Evolutionary conservation across 345 rosid species (phyloP).

Genomic region (Melaleuca quinquenervia): DNA sequence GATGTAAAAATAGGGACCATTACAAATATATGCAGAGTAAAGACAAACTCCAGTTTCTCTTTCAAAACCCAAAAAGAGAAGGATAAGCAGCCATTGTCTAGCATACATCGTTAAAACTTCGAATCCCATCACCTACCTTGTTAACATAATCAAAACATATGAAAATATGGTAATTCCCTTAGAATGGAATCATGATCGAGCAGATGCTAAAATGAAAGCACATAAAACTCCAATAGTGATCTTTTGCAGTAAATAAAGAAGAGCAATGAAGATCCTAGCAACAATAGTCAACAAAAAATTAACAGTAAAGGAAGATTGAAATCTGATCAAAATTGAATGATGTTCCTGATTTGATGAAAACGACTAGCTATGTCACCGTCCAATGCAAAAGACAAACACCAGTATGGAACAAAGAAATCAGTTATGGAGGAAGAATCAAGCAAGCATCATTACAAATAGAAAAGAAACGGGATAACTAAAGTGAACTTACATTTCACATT

Average conservation of each 20-base stretch:
- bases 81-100: neutral
- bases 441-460: neutral
- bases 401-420: neutral
- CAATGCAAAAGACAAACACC: neutral
- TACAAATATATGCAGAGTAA: neutral
- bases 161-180: neutral
- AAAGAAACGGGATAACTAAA: neutral
- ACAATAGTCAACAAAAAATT: neutral
- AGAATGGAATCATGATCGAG: neutral
- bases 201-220: neutral
- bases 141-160: neutral
- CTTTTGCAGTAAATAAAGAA: neutral
- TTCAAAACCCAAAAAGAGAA: neutral
- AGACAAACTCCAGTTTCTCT: neutral
- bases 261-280: neutral
- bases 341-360: neutral
- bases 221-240: neutral
- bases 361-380: neutral
- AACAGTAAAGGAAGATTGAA: neutral
- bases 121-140: neutral
- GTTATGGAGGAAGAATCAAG: neutral
- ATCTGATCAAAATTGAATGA: neutral
- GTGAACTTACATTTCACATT: slow-evolving; percentile 65
- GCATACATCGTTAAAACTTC: neutral
- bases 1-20: neutral